Base-by-base conservation (phyloP, 192 early-diverging fungal genomes). In the Backusella tarrabulga region DNA sequence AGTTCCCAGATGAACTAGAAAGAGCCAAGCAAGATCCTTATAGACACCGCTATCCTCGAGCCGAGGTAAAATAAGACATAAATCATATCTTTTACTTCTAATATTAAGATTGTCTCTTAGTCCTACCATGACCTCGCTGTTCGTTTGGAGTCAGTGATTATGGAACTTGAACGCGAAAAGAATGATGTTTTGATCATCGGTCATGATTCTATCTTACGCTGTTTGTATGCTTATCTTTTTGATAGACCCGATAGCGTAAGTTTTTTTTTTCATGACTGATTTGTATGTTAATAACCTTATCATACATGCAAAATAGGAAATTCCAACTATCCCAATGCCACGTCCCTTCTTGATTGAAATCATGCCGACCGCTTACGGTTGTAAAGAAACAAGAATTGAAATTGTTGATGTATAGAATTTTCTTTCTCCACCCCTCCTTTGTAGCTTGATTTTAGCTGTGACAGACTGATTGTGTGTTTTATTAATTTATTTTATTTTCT, bases 141-240 rank as follows among this genome's bases (percentile, higher is more conserved):
- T 71, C 88, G 93, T 11, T 75, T 94, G 52, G 93, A 94, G 80
- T 84, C 90, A 7, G 88, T 91, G 29, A 93, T 94, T 77, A 72
- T 94, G 74, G 93, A 94, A 68, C 86, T 94, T 21, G 93, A 94
- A 76, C 84, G 91, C 40, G 93, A 94, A 80, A 93, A 91, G 71
- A 91, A 92, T 69, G 93, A 94, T 80, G 91, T 94, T 29, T 80
- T 94, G 34, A 93, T 94, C 26, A 92, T 94, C 67, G 93, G 91
- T 17, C 91, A 92, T 41, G 93, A 94, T 71, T 88, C 90, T 2
- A 91, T 91, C 8, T 76, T 94, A 40, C 83, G 88, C 23, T 92
- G 91, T 75, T 84, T 94, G 8, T 92, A 93, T 77, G 92, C 92
- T 0, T 94, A 94, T 80, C 86, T 94, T 75, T 83, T 90, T 82